Percentiles rank a stretch among this genome's conserved stretches.
These are phyloP conservation scores for Colletotrichum sp. DNA, from an alignment of 2,329 filamentous ascomycete genomes.

Conservation along the genomic window DNA sequence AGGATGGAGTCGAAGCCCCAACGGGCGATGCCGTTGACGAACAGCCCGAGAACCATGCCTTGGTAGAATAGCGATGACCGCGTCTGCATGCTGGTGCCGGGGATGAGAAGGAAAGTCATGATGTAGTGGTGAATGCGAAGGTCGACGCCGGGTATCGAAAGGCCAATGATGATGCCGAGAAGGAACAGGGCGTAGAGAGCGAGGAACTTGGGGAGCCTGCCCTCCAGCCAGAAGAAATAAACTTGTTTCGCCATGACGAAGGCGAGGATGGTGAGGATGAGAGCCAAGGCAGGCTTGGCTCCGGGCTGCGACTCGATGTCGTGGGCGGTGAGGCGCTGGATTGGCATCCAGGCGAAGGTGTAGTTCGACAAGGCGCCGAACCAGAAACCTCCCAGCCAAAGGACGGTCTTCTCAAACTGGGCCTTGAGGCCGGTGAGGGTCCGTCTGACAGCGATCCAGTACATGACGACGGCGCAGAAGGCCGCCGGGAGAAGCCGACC, in stretches of 20 bases:
- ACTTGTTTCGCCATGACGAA: conserved; percentile 76
- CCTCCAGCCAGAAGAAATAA: conserved; percentile 86
- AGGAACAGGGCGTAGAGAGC: conserved; percentile 78
- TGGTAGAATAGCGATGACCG: conserved; percentile 86
- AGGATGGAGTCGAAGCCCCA: conserved; percentile 94
- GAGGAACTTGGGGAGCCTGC: conserved; percentile 77
- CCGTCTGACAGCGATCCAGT: conserved; percentile 78
- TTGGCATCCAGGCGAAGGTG: conserved; percentile 92
- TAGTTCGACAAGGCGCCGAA: conserved; percentile 93
- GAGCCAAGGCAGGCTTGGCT: conserved; percentile 79
- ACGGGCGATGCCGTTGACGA: conserved; percentile 90
- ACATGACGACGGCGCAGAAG: conserved; percentile 88
- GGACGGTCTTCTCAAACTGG: conserved; percentile 86
- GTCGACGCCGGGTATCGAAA: conserved; percentile 77
- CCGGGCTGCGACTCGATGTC: conserved; percentile 90
- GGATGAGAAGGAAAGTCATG: conserved; percentile 82
- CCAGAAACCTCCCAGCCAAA: conserved; percentile 92
- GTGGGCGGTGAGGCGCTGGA: conserved; percentile 85
- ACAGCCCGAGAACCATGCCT: conserved; percentile 86
- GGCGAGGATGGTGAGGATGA: conserved; percentile 75
- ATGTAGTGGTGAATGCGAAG: conserved; percentile 96
- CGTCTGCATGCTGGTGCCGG: conserved; percentile 88
- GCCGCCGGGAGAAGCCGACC: conserved; percentile 86
- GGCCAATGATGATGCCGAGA: conserved; percentile 67
- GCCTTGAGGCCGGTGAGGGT: conserved; percentile 76